A percentile compares a stretch with the other conserved stretches of the same genome.
Evolutionary conservation across 2,329 filamentous ascomycete species (phyloP).

Genomic region (Venturia oleaginea): DNA sequence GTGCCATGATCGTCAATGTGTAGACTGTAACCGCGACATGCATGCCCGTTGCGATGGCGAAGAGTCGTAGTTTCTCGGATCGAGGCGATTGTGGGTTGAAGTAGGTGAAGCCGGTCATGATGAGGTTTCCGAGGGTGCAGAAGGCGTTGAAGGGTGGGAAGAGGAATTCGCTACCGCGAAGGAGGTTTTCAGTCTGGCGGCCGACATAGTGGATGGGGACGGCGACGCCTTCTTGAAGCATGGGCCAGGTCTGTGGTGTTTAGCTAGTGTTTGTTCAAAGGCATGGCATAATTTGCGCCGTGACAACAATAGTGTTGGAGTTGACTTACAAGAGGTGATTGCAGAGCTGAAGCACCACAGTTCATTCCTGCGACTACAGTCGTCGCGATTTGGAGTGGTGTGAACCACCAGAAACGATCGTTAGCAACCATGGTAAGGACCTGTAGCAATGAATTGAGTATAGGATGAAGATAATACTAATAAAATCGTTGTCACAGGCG

Average conservation of each 20-base stretch:
- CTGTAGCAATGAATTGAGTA: not conserved
- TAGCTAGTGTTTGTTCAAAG: not conserved
- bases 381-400: not conserved
- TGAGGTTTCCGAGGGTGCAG: slow-evolving; percentile 2
- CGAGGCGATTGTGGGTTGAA: slow-evolving; percentile 4
- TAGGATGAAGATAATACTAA: not conserved
- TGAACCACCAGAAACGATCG: slow-evolving; percentile 5
- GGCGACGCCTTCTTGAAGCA: not conserved
- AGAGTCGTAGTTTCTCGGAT: not conserved
- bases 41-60: not conserved
- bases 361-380: slow-evolving; percentile 5
- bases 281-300: not conserved
- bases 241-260: not conserved
- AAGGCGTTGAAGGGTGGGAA: slow-evolving; percentile 5
- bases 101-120: slow-evolving; percentile 2
- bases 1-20: slow-evolving; percentile 8
- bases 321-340: not conserved
- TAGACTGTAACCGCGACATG: not conserved
- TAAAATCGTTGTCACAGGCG: no score
- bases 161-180: not conserved
- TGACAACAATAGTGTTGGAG: not conserved
- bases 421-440: not conserved
- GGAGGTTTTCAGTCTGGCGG: not conserved
- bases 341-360: slow-evolving; percentile 1
- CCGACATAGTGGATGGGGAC: not conserved